These are phyloP conservation scores for Metschnikowia santaceciliae DNA, from an alignment of 805 yeast genomes.

Conservation along the genomic window DNA sequence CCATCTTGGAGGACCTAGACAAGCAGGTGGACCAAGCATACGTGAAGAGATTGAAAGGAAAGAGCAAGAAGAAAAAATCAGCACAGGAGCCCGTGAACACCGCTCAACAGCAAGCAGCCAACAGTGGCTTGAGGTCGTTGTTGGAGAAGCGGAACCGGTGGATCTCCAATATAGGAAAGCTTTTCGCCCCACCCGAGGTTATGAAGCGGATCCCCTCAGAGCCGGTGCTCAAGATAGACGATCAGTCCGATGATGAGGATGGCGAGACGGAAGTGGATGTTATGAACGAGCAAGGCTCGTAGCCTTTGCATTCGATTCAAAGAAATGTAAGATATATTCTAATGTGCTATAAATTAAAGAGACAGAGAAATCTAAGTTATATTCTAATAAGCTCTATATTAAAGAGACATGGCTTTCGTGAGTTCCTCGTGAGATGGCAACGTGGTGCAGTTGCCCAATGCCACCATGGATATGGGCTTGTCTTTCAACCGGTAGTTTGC, in stretches of 20 bases:
- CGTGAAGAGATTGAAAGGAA: conserved; percentile 71
- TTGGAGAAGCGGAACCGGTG: conserved; percentile 85
- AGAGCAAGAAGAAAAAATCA: conserved; percentile 59
- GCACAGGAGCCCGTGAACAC: conserved; percentile 22
- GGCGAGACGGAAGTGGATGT: conserved; percentile 30
- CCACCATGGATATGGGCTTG: conserved; percentile 87
- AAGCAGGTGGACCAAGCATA: conserved; percentile 96
- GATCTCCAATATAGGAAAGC: conserved; percentile 85
- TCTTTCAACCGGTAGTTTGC: conserved; percentile 74
- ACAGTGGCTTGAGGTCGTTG: conserved; percentile 71
- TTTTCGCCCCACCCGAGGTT: conserved; percentile 61
- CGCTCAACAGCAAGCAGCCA: conserved; percentile 64
- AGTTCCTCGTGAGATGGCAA: conserved; percentile 68
- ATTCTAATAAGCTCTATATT: background rate
- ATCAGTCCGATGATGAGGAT: conserved; percentile 30
- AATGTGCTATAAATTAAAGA: background rate
- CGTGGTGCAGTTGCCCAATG: conserved; percentile 73
- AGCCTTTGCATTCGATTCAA: background rate
- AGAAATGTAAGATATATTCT: background rate
- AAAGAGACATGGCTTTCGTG: conserved; percentile 32
- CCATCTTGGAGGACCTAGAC: conserved; percentile 88
- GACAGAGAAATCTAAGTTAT: background rate
- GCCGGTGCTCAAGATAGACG: conserved; percentile 47
- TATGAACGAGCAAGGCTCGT: conserved; percentile 15
- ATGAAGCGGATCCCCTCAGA: conserved; percentile 75